These are phyloP conservation scores for Skeletonema menzelii DNA, from an alignment of 108 stramenopile genomes.

Conservation along the genomic window DNA sequence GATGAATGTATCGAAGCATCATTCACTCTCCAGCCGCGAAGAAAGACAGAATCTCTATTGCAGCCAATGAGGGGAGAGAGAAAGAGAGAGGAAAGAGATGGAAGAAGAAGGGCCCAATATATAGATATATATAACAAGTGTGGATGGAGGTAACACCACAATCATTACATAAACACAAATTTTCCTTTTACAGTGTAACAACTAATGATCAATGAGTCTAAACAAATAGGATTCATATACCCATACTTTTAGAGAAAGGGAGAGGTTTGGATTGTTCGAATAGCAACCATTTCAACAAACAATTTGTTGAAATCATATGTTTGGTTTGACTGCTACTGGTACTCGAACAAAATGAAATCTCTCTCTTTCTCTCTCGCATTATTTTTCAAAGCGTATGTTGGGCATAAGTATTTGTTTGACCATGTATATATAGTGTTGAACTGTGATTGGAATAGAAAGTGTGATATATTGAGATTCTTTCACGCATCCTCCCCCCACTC, in stretches of 20 bases:
- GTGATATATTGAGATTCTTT: not conserved
- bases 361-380: not conserved
- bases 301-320: not conserved
- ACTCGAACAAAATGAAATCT: not conserved
- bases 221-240: slow-evolving; percentile 1
- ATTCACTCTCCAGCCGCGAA: not conserved
- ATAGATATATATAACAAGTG: not conserved
- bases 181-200: not conserved
- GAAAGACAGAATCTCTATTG: not conserved
- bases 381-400: not conserved
- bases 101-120: not conserved
- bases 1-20: not conserved
- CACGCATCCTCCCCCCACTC: not conserved
- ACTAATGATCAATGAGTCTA: not conserved
- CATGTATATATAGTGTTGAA: not conserved
- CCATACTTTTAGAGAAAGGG: slow-evolving; percentile 3
- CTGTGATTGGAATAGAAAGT: slow-evolving; percentile 2
- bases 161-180: not conserved
- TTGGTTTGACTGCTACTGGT: not conserved
- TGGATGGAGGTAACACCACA: not conserved
- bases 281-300: not conserved
- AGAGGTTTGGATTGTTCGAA: not conserved
- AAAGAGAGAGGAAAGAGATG: not conserved
- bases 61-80: no score
- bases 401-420: slow-evolving; percentile 4